Evolutionary conservation across 2,329 filamentous ascomycete genomes (phyloP), one percentile per base, ranked within the genome.

Genomic region (Colletotrichum sp.): DNA sequence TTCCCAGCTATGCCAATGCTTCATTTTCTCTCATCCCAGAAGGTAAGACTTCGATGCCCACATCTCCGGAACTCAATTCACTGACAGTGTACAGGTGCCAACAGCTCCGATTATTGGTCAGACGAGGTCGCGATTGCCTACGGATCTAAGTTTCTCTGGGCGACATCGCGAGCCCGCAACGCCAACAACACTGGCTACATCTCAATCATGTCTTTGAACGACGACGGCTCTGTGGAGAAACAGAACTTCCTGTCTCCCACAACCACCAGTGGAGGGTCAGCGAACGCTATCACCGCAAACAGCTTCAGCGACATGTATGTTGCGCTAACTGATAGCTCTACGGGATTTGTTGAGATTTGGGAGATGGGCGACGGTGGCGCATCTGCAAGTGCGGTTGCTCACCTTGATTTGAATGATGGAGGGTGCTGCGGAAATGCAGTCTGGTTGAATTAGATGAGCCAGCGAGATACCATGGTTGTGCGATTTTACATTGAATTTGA

Each of bases 281-380:
- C 83, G 18, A 85, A 85, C 66, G 81, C 82, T 1, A 80, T 85
- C 7, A 72, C 81, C 3, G 79, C 84, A 3, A 80, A 80, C 13
- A 77, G 74, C 4, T 84, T 83, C 57, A 79, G 80, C 28, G 83
- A 85, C 49, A 72, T 78, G 16, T 79, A 82, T 44, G 82, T 82
- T 7, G 82, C 80, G 0, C 69, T 85, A 21, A 84, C 83, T 8
- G 83, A 85, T 60, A 83, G 81, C 69, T 82, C 79, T 16, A 80
- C 78, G 10, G 82, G 83, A 7, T 83, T 83, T 55, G 73, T 85
- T 7, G 80, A 85, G 78, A 79, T 85, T 6, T 85, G 82, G 83
- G 79, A 83, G 77, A 77, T 82, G 60, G 71, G 72, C 2, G 78
- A 75, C 5, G 77, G 80, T 49, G 76, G 66, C 10, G 63, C 16